A percentile compares a stretch with the other conserved stretches of the same genome.
phyloP scores from a whole-genome alignment of 768 basidiomycete species.

The Lentinula raphanica region DNA sequence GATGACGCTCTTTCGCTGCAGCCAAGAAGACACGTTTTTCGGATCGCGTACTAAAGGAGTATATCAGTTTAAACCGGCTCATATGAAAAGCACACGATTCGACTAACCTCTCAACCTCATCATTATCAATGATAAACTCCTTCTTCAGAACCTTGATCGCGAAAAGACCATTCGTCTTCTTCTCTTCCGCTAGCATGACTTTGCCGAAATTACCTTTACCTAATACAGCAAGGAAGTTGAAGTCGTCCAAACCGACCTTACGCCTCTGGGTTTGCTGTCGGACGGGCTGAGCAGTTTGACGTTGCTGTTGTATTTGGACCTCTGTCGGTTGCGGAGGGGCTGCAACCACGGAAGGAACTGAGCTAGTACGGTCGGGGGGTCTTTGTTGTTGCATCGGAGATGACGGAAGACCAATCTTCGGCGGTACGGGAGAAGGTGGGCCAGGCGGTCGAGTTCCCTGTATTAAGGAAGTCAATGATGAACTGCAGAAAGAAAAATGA shows the following conservation, averaged over 20 bases:
- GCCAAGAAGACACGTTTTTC: conserved; percentile 98
- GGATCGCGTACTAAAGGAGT: conserved; percentile 77
- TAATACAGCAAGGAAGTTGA: conserved; percentile 97
- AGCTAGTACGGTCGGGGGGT: conserved; percentile 6
- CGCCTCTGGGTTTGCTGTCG: conserved; percentile 54
- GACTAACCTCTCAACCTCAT: conserved; percentile 94
- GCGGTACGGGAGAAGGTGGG: conserved; percentile 13
- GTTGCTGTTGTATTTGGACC: conserved; percentile 22
- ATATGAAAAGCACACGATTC: neutral
- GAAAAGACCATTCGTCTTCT: conserved; percentile 79
- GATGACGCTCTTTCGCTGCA: conserved; percentile 95
- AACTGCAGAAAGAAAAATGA: neutral
- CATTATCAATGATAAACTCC: conserved; percentile 99
- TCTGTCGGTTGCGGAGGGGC: conserved; percentile 15
- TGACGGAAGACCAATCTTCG: conserved; percentile 16
- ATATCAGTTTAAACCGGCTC: neutral
- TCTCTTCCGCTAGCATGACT: conserved; percentile 99
- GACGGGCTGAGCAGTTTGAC: conserved; percentile 28
- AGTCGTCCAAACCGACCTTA: conserved; percentile 95
- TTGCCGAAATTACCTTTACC: conserved; percentile 99
- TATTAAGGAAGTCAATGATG: neutral
- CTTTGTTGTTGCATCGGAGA: conserved; percentile 12
- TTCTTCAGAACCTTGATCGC: conserved; percentile 99
- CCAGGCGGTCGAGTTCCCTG: conserved; percentile 19
- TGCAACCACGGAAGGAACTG: neutral